phyloP scores from a whole-genome alignment of 441 rosid genomes.

The Euphorbia neoarborescens region DNA sequence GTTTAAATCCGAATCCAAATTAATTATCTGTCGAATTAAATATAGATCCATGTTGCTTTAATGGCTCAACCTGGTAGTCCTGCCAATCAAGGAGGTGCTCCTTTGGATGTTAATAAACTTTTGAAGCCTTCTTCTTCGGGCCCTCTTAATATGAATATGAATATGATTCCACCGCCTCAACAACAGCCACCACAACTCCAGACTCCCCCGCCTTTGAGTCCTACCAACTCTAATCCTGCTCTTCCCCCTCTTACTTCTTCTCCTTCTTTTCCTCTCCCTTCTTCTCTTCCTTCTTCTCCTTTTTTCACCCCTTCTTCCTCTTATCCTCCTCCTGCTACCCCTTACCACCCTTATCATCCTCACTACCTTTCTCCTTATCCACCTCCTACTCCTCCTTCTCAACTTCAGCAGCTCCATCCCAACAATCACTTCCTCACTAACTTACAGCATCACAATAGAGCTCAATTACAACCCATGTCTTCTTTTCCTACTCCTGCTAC shows the following conservation, averaged over 20 bases:
- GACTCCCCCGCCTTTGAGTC: constrained; percentile 21
- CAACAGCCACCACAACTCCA: constrained; percentile 15
- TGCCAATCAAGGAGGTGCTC: constrained; percentile 18
- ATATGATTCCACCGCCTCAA: constrained; percentile 11
- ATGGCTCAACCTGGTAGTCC: constrained; percentile 36
- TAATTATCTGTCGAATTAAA: neutral
- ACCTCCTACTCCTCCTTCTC: constrained; percentile 27
- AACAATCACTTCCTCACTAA: constrained; percentile 19
- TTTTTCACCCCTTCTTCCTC: constrained; percentile 44
- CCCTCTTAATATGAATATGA: constrained; percentile 17
- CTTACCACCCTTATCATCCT: constrained; percentile 33
- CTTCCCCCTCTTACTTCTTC: constrained; percentile 25
- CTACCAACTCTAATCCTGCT: constrained; percentile 6
- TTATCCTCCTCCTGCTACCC: constrained; percentile 48
- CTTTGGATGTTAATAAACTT: constrained; percentile 32
- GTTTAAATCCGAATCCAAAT: neutral
- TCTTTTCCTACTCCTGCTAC: constrained; percentile 18
- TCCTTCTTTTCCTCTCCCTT: constrained; percentile 36
- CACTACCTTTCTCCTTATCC: constrained; percentile 34
- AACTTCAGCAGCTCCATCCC: constrained; percentile 20
- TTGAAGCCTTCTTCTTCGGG: constrained; percentile 37
- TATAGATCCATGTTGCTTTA: constrained; percentile 9
- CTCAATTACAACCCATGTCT: constrained; percentile 23
- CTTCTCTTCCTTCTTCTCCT: constrained; percentile 23
- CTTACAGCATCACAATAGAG: constrained; percentile 25